Evolutionary conservation across 257 asterid genomes (phyloP), one percentile per base, ranked within the genome.

Genomic region (Solanum etuberosum): DNA sequence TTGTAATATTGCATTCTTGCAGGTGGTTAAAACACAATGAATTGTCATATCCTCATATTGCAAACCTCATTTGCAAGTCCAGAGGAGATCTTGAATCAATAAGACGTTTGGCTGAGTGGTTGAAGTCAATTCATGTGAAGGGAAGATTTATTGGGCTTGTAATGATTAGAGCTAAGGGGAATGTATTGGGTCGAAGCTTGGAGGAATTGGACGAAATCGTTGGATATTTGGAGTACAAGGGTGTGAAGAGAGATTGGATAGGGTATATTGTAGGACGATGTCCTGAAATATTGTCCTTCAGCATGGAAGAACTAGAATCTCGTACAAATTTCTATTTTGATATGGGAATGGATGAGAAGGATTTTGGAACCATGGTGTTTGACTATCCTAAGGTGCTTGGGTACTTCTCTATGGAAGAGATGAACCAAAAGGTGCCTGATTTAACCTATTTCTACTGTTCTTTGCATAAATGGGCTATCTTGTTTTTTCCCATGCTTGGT

Each of bases 1-100:
- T 70, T 71, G 46, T 71, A 71, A 31, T 68, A 15, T n/a, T 40
- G 59, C 83, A 21, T 40, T 15, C 23, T 15, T 92, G 46, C 89
- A 97, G 99, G 94, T 97, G 99, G 99, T 92, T 97, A 94, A 95
- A 96, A 86, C 98, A 97, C 90, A 97, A 97, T 85, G 88, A 91
- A 20, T 89, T 97, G 20, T 94, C 99, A 27, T 95, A 94, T 90
- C 98, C 97, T 16, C 99, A 97, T 89, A 97, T 97, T 10, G 99
- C 94, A 87, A 94, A 93, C 93, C 90, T 97, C 23, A 93, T 97
- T 86, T 89, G 96, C 88, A 92, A 91, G 67, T 94, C 99, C 20
- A 93, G 90, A 87, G 98, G 95, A 78, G 90, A 97, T 74, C 93
- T 97, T 54, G 91, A 87, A 86, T 90, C 93, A 71, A 91, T 97